Evolutionary conservation across 2,329 filamentous ascomycete genomes (phyloP), one percentile per base, ranked within the genome.

Genomic region (Tothia fuscella): DNA sequence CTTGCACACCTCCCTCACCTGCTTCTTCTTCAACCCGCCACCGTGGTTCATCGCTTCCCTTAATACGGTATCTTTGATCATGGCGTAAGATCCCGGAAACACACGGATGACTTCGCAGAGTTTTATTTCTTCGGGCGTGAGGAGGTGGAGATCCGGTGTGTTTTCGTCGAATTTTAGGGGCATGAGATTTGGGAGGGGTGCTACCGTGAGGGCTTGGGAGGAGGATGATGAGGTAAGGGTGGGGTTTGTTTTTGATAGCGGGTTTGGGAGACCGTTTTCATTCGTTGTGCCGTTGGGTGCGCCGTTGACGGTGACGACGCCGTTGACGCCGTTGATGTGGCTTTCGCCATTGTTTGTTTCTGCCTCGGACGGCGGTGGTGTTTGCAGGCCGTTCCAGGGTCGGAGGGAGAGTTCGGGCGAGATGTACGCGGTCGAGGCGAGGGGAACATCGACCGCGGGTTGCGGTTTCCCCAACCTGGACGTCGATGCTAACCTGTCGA

Each of bases 1-100:
- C 57, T 71, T 74, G 56, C 82, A 88, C 20, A 96, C 80, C 55
- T 93, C 83, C 56, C 81, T 83, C 2, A 87, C 87, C 51, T 89
- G 80, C 64, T 95, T 96, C 72, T 91, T 94, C 69, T 94, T 96
- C 6, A 98, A 64, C 10, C 72, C 75, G 1, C 91, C 91, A 45
- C 91, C 89, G 45, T 80, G 79, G 63, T 89, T 91, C 58, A 94
- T 75, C 0, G 89, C 85, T 57, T 96, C 89, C 53, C 85, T 84
- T 40, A 96, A 63, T n/a, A 96, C 70, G 47, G 83, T 79, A 58
- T 95, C 87, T 62, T 98, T 98, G 61, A 96, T 86, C 55, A 86
- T 86, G 4, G 95, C 63, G 59, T 95, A 98, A 1, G 91, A 85
- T 65, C 98, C 98, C 1, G 91, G 91, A 60, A 91, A 82, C 40